Percentiles rank a stretch among this genome's conserved stretches.
These are phyloP conservation scores for Aureobasidium zeae DNA, from an alignment of 2,329 filamentous ascomycete genomes.

Conservation along the genomic window DNA sequence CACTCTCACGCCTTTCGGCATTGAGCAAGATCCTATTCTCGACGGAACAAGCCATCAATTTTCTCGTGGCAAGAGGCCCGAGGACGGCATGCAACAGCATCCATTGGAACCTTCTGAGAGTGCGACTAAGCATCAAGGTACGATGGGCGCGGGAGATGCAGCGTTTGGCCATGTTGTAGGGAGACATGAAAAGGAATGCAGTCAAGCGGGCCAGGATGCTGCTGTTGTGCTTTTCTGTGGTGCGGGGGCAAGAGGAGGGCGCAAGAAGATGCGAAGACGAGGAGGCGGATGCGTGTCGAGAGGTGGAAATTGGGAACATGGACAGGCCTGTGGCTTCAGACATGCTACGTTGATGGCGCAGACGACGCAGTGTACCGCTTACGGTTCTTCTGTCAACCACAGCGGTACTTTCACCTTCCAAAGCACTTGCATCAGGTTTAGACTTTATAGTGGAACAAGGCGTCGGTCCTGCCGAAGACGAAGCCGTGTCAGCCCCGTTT, in stretches of 20 bases:
- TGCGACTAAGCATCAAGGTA: slow-evolving; percentile 23
- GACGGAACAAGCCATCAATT: slow-evolving; percentile 19
- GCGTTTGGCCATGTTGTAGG: slow-evolving; percentile 25
- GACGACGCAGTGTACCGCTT: background rate
- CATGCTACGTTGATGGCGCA: slow-evolving; percentile 15
- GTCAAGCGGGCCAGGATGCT: background rate
- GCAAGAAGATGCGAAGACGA: too few relatives aligned
- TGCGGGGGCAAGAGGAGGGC: background rate
- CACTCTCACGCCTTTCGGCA: too few relatives aligned
- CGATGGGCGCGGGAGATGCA: slow-evolving; percentile 24
- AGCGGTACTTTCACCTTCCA: too few relatives aligned
- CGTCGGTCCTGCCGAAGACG: background rate
- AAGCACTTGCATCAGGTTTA: too few relatives aligned
- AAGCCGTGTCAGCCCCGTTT: slow-evolving; percentile 1
- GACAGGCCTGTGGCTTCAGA: slow-evolving; percentile 17
- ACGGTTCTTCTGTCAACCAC: too few relatives aligned
- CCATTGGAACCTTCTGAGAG: slow-evolving; percentile 28
- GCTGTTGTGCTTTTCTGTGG: background rate
- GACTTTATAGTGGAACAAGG: background rate
- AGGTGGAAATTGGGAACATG: slow-evolving; percentile 1
- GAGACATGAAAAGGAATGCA: too few relatives aligned
- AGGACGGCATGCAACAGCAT: slow-evolving; percentile 27
- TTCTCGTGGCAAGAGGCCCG: slow-evolving; percentile 30
- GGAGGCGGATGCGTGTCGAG: too few relatives aligned
- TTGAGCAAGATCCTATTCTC: too few relatives aligned